Evolutionary conservation across 2,329 filamentous ascomycete species (phyloP).

Genomic region (Neospermospora avenae): DNA sequence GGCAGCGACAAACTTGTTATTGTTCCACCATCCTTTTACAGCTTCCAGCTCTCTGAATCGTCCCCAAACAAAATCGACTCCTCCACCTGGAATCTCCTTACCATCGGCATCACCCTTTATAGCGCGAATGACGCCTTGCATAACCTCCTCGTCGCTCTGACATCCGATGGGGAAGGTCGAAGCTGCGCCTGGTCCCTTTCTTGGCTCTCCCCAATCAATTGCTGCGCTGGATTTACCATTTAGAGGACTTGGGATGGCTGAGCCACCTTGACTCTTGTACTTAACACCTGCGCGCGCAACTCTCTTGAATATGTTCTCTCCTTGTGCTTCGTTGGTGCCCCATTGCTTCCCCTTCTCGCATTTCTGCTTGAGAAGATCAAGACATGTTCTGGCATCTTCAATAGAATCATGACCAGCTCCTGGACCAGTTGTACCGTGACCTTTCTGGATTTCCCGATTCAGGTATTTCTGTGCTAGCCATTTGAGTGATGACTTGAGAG

Average conservation of each 20-base stretch:
- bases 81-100: conserved; percentile 53
- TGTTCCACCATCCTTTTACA: conserved; percentile 65
- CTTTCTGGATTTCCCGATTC: conserved; percentile 81
- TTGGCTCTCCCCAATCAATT: conserved; percentile 86
- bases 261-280: conserved; percentile 59
- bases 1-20: conserved; percentile 39
- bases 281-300: conserved; percentile 62
- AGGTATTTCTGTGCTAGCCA: conserved; percentile 86
- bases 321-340: conserved; percentile 74
- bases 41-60: conserved; percentile 64
- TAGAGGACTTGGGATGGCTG: conserved; percentile 50
- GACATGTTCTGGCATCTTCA: conserved; percentile 86
- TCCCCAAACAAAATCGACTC: conserved; percentile 65
- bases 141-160: conserved; percentile 56
- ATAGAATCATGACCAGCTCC: conserved; percentile 79
- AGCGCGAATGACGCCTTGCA: conserved; percentile 53
- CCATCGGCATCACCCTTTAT: conserved; percentile 57
- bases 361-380: conserved; percentile 92
- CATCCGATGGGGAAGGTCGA: conserved; percentile 57
- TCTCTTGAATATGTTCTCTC: conserved; percentile 87
- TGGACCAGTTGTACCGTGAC: conserved; percentile 48
- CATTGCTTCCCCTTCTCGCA: conserved; percentile 88
- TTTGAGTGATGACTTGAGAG: conserved; percentile 86
- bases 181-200: conserved; percentile 53
- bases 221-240: conserved; percentile 66